A percentile compares a stretch with the other conserved stretches of the same genome.
These are phyloP conservation scores for Tubosaeta sp. DNA, from an alignment of 768 basidiomycete genomes.

Conservation along the genomic window DNA sequence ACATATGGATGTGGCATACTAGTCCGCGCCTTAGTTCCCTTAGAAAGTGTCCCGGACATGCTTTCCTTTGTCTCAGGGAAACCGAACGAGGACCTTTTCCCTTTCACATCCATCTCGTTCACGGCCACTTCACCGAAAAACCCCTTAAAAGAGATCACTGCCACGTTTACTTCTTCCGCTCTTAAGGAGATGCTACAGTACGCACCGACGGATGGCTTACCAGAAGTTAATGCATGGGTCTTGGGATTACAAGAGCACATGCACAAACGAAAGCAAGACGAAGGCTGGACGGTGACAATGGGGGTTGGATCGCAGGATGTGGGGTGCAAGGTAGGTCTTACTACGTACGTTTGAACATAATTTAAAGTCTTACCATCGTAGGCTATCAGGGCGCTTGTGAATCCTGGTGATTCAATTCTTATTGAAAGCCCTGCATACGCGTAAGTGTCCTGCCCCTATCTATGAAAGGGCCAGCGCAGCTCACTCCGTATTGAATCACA, in stretches of 20 bases:
- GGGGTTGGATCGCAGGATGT: background rate
- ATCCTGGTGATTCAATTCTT: constrained; percentile 26
- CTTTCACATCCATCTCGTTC: background rate
- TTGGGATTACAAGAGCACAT: background rate
- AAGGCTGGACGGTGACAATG: background rate
- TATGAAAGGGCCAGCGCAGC: background rate
- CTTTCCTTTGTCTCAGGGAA: background rate
- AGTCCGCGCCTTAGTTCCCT: background rate
- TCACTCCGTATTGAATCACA: constrained; percentile 19
- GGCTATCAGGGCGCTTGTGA: constrained; percentile 41
- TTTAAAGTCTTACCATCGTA: constrained; percentile 22
- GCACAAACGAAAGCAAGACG: background rate
- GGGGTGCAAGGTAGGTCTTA: background rate
- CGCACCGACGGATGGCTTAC: background rate
- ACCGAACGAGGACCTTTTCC: background rate
- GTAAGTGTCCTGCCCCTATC: constrained; percentile 32
- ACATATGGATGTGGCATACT: background rate
- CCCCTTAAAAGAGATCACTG: background rate
- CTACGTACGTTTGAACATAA: background rate
- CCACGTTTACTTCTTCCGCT: background rate
- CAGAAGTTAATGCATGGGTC: background rate
- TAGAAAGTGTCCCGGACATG: background rate
- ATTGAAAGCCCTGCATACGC: constrained; percentile 77
- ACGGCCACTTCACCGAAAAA: background rate
- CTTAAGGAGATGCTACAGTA: background rate